Base-by-base conservation (phyloP, 2,329 filamentous ascomycete genomes). In the Alternaria solani region DNA sequence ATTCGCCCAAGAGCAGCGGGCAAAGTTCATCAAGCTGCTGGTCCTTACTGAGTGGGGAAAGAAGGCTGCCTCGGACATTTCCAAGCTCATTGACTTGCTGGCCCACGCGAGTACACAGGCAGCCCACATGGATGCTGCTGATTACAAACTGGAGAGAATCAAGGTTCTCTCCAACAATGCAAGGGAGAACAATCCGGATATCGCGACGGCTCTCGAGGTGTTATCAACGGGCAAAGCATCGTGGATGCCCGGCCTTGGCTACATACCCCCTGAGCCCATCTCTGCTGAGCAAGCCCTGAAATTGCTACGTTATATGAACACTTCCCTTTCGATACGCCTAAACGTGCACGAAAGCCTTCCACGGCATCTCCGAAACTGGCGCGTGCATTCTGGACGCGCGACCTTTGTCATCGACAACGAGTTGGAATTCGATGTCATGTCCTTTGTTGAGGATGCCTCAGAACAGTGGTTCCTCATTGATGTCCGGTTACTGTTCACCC, bases 391-490 rank as follows among this genome's bases (percentile, higher is more conserved):
- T 52, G 95, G 96, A n/a, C 88, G 94, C 49, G 94, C 91, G 7
- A 98, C 93, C 0, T 99, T 99, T 77, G 86, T 83, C 47, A 91
- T 98, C 1, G 82, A 87, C 3, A 87, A 87, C 54, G 94, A 98
- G 76, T 97, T 97, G 70, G 94, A 98, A 76, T 87, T 98, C 20
- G 95, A 98, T 75, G 85, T 99, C 52, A 94, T 93, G 1, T 91
- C 98, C 64, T 92, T 91, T 18, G 91, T 94, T 68, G 94, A 98
- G 73, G 90, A 95, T 66, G 87, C 89, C 18, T 84, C 88, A 32
- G 90, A 91, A 55, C 94, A 96, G 70, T 96, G 96, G 74, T 97
- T 91, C 84, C 97, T 98, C 74, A 91, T 98, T 63, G 94, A 98
- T 76, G 89, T 98, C 70, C 88, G 94, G 60, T 93, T 96, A 69